Evolutionary conservation across 202 grass and related monocot species (phyloP).

Genomic region (Digitaria exilis): DNA sequence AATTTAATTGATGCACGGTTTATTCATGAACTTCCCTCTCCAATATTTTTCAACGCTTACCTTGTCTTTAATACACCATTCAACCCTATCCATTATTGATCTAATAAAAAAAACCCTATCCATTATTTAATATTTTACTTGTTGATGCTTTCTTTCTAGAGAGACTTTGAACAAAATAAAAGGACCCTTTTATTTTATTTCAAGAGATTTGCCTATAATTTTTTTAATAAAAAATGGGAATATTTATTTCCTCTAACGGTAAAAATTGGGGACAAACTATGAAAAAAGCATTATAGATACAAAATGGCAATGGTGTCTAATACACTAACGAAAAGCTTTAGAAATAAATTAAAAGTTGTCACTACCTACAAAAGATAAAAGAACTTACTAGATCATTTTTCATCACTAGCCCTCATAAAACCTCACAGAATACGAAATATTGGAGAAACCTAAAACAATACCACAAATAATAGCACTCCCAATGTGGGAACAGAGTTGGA

Average conservation of each 20-base stretch:
- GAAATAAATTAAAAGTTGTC: not conserved
- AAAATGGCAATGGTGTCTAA: not conserved
- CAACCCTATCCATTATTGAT: no score
- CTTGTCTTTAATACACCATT: not conserved
- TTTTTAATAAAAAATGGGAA: no score
- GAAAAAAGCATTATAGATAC: not conserved
- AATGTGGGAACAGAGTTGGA: not conserved
- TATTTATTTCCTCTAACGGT: no score
- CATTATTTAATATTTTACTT: not conserved
- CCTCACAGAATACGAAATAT: not conserved
- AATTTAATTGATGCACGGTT: not conserved
- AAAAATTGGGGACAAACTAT: not conserved
- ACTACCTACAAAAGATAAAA: no score
- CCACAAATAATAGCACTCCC: not conserved
- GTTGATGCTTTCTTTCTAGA: no score
- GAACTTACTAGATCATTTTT: no score
- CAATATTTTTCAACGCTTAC: not conserved
- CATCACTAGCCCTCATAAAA: no score
- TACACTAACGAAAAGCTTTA: not conserved
- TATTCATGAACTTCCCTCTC: not conserved
- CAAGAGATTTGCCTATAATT: no score
- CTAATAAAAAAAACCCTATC: no score
- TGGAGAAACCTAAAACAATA: not conserved
- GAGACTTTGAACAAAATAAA: no score
- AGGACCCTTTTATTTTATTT: no score